Conservation (phyloP, 371 early-diverging fungal species). For the Neoconidiobolus thromboides region DNA sequence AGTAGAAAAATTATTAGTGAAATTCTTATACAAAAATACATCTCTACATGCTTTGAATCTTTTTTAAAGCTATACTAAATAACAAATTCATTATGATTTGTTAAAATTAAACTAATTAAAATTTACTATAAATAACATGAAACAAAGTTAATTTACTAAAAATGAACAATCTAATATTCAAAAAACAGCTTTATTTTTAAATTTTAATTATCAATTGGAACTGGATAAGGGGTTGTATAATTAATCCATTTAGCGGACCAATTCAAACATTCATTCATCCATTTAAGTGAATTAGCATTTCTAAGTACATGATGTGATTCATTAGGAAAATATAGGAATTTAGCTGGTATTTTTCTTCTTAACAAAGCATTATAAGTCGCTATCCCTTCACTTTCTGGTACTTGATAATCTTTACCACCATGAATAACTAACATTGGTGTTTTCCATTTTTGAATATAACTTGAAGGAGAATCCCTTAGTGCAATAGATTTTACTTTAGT, state of each 20-base stretch:
- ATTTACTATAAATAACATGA: too few species aligned
- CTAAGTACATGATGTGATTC: slow-evolving; percentile 40
- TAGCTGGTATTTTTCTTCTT: slow-evolving; percentile 44
- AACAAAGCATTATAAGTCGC: slow-evolving; percentile 64
- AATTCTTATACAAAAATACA: too few species aligned
- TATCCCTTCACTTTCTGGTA: slow-evolving; percentile 47
- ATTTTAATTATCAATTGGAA: too few species aligned
- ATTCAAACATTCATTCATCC: slow-evolving; percentile 48
- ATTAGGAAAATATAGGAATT: slow-evolving; percentile 63
- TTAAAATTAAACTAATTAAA: too few species aligned
- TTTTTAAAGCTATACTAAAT: too few species aligned
- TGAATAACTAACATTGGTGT: slow-evolving; percentile 68
- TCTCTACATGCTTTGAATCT: too few species aligned
- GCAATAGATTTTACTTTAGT: slow-evolving; percentile 23
- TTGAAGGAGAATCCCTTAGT: slow-evolving; percentile 52
- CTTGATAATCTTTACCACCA: slow-evolving; percentile 39
- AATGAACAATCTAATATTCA: too few species aligned
- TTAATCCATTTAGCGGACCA: slow-evolving; percentile 41
- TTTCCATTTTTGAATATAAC: slow-evolving; percentile 48
- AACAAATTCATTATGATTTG: too few species aligned
- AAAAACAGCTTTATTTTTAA: too few species aligned
- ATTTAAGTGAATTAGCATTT: slow-evolving; percentile 39
- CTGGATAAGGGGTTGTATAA: neutral
- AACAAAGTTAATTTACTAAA: too few species aligned
- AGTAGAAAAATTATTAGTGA: too few species aligned